These are phyloP conservation scores for Ogataea kodamae DNA, from an alignment of 805 yeast species.

Conservation along the genomic window DNA sequence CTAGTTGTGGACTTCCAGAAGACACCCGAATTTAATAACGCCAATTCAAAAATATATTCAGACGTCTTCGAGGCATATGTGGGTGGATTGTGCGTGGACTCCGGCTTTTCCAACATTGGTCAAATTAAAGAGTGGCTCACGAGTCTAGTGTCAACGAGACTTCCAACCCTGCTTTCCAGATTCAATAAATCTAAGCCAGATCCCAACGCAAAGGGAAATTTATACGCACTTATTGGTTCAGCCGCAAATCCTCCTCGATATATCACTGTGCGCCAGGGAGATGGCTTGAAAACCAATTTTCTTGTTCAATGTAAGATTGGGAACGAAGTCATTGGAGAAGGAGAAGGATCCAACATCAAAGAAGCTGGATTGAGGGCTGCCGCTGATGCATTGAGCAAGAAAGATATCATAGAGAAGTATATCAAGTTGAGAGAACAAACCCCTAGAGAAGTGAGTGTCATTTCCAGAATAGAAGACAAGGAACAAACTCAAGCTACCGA, in stretches of 20 bases:
- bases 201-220: slow-evolving; percentile 68
- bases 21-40: slow-evolving; percentile 41
- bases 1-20: slow-evolving; percentile 43
- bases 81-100: slow-evolving; percentile 73
- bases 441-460: slow-evolving; percentile 36
- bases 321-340: slow-evolving; percentile 66
- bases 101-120: slow-evolving; percentile 41
- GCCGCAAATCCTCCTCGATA: slow-evolving; percentile 65
- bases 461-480: slow-evolving; percentile 9
- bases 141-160: slow-evolving; percentile 46
- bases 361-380: slow-evolving; percentile 88
- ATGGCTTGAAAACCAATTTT: slow-evolving; percentile 50
- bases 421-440: slow-evolving; percentile 51
- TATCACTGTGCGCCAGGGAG: slow-evolving; percentile 42
- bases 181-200: slow-evolving; percentile 41
- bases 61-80: slow-evolving; percentile 93
- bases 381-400: slow-evolving; percentile 64
- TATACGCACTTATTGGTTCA: slow-evolving; percentile 77
- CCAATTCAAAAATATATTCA: slow-evolving; percentile 70
- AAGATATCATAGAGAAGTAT: slow-evolving; percentile 58
- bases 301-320: slow-evolving; percentile 65
- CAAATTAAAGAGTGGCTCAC: slow-evolving; percentile 56
- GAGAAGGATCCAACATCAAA: slow-evolving; percentile 64
- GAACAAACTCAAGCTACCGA: background rate
- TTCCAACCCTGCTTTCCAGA: slow-evolving; percentile 18